These are phyloP conservation scores for Adansonia madagascariensis DNA, from an alignment of 441 rosid species.

Conservation along the genomic window DNA sequence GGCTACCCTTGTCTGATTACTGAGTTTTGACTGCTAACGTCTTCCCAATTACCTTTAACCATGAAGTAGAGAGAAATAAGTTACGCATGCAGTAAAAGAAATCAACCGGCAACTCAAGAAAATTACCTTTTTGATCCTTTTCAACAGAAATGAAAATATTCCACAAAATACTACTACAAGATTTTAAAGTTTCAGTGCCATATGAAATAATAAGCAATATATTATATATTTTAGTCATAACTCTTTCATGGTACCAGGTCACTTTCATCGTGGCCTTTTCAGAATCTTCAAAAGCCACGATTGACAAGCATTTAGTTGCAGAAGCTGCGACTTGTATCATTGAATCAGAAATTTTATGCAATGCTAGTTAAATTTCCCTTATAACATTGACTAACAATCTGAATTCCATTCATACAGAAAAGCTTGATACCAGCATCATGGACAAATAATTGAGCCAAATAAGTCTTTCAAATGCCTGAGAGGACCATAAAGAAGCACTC, in stretches of 20 bases:
- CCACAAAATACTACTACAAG: not conserved
- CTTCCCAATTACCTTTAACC: conserved; percentile 82
- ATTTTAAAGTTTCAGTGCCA: not conserved
- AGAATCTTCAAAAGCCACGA: conserved; percentile 60
- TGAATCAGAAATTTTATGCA: not conserved
- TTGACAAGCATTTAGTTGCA: conserved; percentile 34
- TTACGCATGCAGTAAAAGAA: conserved; percentile 5
- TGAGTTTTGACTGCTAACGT: conserved; percentile 79
- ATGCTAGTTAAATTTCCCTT: not conserved
- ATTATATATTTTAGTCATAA: conserved; percentile 42
- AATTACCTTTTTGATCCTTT: not conserved
- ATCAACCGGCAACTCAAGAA: not conserved
- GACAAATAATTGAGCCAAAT: not conserved
- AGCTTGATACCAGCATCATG: conserved; percentile 3
- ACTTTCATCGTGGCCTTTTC: conserved; percentile 49
- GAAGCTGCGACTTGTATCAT: not conserved
- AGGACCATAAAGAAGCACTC: not conserved
- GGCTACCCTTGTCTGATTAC: not conserved
- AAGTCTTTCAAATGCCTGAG: not conserved
- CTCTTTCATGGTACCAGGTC: conserved; percentile 76
- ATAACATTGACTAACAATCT: not conserved
- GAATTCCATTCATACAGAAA: not conserved
- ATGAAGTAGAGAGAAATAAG: conserved; percentile 22
- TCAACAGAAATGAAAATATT: not conserved
- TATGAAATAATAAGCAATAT: not conserved